Percentiles rank a stretch among this genome's conserved stretches.
phyloP scores from a whole-genome alignment of 139 green algal species.

The Chlorokybus atmophyticus region DNA sequence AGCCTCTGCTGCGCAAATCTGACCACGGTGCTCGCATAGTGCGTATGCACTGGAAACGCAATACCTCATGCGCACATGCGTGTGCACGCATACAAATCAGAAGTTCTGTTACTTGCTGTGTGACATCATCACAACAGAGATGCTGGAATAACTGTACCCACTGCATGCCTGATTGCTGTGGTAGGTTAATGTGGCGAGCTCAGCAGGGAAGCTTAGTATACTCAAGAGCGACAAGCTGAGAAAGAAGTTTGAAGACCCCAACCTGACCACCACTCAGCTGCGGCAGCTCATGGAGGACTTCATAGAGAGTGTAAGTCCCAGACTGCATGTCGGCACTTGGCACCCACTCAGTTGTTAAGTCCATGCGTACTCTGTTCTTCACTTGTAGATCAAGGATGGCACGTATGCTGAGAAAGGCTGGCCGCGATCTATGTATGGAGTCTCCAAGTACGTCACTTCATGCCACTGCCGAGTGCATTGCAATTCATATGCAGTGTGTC shows the following conservation, averaged over 20 bases:
- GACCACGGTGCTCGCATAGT: neutral
- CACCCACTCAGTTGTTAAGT: too few species aligned
- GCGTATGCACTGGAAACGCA: too few species aligned
- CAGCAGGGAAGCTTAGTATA: constrained; percentile 23
- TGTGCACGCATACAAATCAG: too few species aligned
- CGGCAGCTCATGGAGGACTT: constrained; percentile 22
- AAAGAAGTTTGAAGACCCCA: constrained; percentile 14
- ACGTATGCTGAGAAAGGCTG: constrained; percentile 16
- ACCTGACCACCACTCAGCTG: constrained; percentile 13
- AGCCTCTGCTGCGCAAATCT: constrained; percentile 15
- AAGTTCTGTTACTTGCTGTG: too few species aligned
- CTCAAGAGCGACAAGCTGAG: constrained; percentile 6
- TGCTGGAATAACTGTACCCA: too few species aligned
- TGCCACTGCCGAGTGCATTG: neutral
- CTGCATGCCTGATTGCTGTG: too few species aligned
- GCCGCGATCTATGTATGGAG: constrained; percentile 27
- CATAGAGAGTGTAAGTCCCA: neutral
- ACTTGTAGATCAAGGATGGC: constrained; percentile 7
- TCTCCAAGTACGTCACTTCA: constrained; percentile 17
- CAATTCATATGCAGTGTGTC: too few species aligned
- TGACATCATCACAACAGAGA: too few species aligned
- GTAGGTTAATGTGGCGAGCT: constrained; percentile 5
- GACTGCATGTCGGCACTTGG: neutral
- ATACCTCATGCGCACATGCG: too few species aligned
- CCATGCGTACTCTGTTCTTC: neutral